Evolutionary conservation across 768 basidiomycete species (phyloP).

Genomic region (Suillus fuscotomentosus): DNA sequence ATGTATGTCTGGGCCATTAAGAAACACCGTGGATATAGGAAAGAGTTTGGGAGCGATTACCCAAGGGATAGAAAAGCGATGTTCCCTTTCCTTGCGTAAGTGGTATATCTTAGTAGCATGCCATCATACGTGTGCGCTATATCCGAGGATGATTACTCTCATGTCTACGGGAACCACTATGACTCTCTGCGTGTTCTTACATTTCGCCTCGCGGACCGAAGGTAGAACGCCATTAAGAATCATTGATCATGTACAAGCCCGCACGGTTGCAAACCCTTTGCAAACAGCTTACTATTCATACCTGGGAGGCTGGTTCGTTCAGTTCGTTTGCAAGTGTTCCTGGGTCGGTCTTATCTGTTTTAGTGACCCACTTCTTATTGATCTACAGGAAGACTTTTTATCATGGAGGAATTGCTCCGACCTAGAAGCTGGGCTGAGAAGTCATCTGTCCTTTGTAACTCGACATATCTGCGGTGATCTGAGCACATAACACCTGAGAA

Average conservation of each 20-base stretch:
- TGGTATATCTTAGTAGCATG: neutral
- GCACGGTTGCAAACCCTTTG: neutral
- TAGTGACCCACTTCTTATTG: too few relatives aligned
- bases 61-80: slow-evolving; percentile 73
- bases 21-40: slow-evolving; percentile 88
- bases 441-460: neutral
- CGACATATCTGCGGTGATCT: neutral
- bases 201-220: neutral
- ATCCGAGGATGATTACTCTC: neutral
- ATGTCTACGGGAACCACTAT: neutral
- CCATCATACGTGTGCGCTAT: neutral
- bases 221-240: neutral
- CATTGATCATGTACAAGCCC: neutral
- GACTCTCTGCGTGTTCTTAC: neutral
- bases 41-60: slow-evolving; percentile 89
- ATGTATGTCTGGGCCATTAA: slow-evolving; percentile 90
- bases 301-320: neutral
- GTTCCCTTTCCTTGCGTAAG: slow-evolving; percentile 56
- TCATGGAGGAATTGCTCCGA: neutral
- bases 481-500: neutral
- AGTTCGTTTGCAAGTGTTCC: neutral
- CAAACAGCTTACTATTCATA: neutral
- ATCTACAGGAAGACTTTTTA: neutral
- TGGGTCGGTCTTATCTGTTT: neutral
- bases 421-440: neutral